A percentile compares a stretch with the other conserved stretches of the same genome.
phyloP scores from a whole-genome alignment of 192 early-diverging fungal genomes.

The Jimgerdemannia lactiflua region DNA sequence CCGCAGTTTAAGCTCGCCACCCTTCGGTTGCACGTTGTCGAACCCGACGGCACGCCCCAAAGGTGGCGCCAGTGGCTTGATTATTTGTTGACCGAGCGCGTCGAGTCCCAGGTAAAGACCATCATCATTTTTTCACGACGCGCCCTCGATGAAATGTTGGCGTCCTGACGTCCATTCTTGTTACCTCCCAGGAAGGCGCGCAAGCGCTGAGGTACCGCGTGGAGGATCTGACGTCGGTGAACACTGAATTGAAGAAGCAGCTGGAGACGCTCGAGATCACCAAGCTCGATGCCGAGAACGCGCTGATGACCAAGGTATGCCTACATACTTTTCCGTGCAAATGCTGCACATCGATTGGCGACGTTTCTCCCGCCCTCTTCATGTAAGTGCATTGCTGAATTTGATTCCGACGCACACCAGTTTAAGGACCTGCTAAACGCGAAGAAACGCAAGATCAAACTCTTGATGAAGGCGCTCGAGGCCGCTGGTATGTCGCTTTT shows the following conservation, averaged over 20 bases:
- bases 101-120: not conserved
- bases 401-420: not conserved
- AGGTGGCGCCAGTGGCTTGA: not conserved
- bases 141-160: too few species aligned
- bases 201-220: not conserved
- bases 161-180: not conserved
- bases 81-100: not conserved
- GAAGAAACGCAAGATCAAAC: constrained; percentile 15
- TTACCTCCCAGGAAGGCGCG: not conserved
- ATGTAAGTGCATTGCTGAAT: not conserved
- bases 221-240: not conserved
- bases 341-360: too few species aligned
- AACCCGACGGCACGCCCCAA: not conserved
- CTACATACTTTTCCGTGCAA: not conserved
- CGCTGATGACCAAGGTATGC: not conserved
- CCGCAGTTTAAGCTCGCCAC: not conserved
- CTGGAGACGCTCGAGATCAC: not conserved
- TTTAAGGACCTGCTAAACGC: constrained; percentile 13
- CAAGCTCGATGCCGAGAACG: not conserved
- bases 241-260: not conserved
- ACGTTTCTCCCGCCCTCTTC: not conserved
- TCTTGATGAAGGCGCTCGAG: constrained; percentile 1
- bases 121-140: too few species aligned
- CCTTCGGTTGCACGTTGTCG: not conserved
- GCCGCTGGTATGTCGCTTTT: constrained; percentile 5